These are phyloP conservation scores for Puccinia polysora DNA, from an alignment of 1,284 basidiomycete species.

Conservation along the genomic window DNA sequence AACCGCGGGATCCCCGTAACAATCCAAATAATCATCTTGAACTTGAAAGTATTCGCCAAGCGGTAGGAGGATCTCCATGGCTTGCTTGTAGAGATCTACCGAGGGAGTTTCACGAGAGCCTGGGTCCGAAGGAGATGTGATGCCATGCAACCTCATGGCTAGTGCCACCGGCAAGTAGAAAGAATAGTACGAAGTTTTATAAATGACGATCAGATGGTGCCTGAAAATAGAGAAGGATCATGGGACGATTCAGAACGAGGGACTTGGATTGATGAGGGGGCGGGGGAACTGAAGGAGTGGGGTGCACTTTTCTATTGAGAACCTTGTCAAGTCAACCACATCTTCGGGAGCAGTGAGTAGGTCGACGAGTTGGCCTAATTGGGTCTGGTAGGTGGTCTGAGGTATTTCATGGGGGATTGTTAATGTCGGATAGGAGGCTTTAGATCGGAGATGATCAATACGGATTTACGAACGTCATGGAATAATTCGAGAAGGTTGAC, in stretches of 20 bases:
- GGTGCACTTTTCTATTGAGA: conserved; percentile 68
- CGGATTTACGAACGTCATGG: conserved; percentile 63
- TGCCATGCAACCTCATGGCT: conserved; percentile 67
- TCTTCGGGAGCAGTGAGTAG: conserved; percentile 92
- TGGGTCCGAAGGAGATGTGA: conserved; percentile 19
- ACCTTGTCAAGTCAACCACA: conserved; percentile 76
- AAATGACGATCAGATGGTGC: conserved; percentile 87
- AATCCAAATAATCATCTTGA: conserved; percentile 97
- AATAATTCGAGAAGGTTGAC: conserved; percentile 84
- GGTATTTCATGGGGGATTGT: conserved; percentile 50
- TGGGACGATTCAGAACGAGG: neutral
- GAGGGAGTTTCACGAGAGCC: conserved; percentile 56
- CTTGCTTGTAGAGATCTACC: conserved; percentile 69
- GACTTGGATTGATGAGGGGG: neutral
- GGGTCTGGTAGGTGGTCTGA: conserved; percentile 86
- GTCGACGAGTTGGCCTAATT: conserved; percentile 92
- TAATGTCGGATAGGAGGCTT: neutral
- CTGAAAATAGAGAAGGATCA: conserved; percentile 55
- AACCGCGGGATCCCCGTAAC: conserved; percentile 78
- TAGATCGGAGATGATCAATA: neutral
- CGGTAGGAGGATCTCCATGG: conserved; percentile 78
- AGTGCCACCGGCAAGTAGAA: conserved; percentile 98
- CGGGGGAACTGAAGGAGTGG: neutral
- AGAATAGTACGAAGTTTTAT: conserved; percentile 97
- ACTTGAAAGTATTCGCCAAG: conserved; percentile 98